These are phyloP conservation scores for Peronospora tabacina DNA, from an alignment of 352 stramenopile species.

Conservation along the genomic window DNA sequence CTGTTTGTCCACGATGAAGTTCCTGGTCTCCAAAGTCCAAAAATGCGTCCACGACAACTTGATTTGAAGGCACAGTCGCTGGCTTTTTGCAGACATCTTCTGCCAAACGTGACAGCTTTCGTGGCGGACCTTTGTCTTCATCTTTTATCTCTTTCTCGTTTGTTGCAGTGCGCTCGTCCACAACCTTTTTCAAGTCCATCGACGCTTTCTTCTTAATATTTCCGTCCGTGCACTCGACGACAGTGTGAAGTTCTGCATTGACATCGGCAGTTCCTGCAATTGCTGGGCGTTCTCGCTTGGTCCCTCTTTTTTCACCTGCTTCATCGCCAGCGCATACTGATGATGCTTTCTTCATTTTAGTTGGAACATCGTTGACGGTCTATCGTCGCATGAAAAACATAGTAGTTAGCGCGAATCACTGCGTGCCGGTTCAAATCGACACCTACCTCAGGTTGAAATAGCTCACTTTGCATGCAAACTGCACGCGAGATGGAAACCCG, in stretches of 20 bases:
- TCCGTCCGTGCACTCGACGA: neutral
- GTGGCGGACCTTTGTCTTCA: constrained; percentile 11
- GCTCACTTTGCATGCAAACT: constrained; percentile 5
- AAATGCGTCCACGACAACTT: constrained; percentile 59
- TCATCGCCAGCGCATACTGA: constrained; percentile 10
- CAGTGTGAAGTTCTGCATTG: neutral
- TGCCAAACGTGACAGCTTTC: constrained; percentile 33
- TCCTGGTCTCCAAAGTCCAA: constrained; percentile 43
- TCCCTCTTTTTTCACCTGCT: constrained; percentile 7
- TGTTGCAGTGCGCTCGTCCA: neutral
- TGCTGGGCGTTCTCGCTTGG: constrained; percentile 9
- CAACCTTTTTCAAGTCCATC: constrained; percentile 3
- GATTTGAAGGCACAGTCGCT: constrained; percentile 35
- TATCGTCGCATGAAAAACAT: neutral
- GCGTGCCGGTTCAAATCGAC: neutral
- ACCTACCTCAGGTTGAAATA: constrained; percentile 10
- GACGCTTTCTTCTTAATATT: constrained; percentile 1
- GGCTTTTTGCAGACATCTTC: constrained; percentile 35
- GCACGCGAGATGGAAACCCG: constrained; percentile 7
- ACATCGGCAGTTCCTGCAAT: neutral
- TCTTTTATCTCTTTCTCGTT: neutral
- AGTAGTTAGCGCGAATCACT: neutral
- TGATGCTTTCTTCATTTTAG: constrained; percentile 1
- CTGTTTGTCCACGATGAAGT: constrained; percentile 41
- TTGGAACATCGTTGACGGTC: constrained; percentile 6